These are phyloP conservation scores for Septoria linicola DNA, from an alignment of 2,329 filamentous ascomycete species.

Conservation along the genomic window DNA sequence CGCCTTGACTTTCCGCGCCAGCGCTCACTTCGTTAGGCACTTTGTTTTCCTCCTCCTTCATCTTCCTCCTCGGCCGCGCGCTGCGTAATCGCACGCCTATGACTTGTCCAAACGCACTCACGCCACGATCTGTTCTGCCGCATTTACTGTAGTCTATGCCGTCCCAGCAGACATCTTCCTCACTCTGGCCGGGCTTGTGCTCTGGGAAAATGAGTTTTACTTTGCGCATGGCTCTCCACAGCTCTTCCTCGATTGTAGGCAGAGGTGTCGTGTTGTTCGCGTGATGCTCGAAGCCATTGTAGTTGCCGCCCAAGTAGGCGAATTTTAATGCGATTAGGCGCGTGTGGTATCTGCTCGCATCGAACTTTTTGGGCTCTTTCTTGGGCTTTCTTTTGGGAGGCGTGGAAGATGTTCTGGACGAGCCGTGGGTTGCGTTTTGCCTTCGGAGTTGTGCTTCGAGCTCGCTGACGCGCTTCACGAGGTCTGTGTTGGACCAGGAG, in stretches of 20 bases:
- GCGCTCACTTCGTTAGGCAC: conserved; percentile 11
- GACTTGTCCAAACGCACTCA: conserved; percentile 96
- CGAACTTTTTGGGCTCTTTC: conserved; percentile 56
- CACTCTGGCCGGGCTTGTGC: conserved; percentile 32
- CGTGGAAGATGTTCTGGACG: conserved; percentile 15
- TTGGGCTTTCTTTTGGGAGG: conserved; percentile 34
- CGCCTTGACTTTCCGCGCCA: conserved; percentile 19
- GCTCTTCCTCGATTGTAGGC: conserved; percentile 85
- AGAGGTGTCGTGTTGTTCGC: conserved; percentile 64
- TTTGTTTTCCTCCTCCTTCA: conserved; percentile 39
- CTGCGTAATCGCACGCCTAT: conserved; percentile 81
- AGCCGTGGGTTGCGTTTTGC: conserved; percentile 43
- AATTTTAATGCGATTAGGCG: conserved; percentile 88
- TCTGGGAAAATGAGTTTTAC: conserved; percentile 76
- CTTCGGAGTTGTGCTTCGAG: conserved; percentile 64
- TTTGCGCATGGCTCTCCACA: conserved; percentile 88
- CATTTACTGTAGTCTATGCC: conserved; percentile 92
- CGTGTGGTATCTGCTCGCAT: conserved; percentile 77
- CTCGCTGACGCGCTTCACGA: conserved; percentile 65
- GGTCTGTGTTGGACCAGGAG: conserved; percentile 65
- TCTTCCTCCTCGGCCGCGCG: conserved; percentile 56
- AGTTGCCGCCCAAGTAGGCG: conserved; percentile 85
- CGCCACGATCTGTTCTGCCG: conserved; percentile 86
- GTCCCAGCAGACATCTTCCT: conserved; percentile 69
- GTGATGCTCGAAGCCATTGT: conserved; percentile 91